Evolutionary conservation across 768 basidiomycete species (phyloP), one percentile per base, ranked within the genome.

Genomic region (Naganishia friedmannii): DNA sequence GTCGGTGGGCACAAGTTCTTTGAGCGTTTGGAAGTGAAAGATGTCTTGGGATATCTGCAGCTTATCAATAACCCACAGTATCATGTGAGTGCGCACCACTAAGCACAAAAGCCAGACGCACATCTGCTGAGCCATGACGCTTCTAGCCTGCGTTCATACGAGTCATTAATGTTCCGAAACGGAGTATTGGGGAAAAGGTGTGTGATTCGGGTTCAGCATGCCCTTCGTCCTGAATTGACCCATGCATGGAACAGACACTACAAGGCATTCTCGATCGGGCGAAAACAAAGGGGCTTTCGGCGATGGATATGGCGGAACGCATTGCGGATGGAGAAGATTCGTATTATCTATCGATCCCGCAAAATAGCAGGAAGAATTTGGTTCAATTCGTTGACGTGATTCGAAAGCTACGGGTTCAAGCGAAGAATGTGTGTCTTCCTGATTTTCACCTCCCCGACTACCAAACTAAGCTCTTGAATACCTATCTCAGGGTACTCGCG

Each of bases 1-100:
- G 84, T 93, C 1, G 88, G 87, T 26, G 91, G 91, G 0, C 89
- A 90, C 76, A 90, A 88, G 76, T 93, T 93, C 84, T 93, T 93
- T 74, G 90, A 93, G 73, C 87, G 91, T 21, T 77, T 87, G 75
- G 92, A 93, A 65, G 86, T 93, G 76, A 92, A 92, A 82, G 90
- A 92, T 79, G 67, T 92, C 13, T 81, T 93, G 32, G 88, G 89
- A 1, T 93, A 93, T 76, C 83, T 94, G 3, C 92, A 93, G 77
- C 83, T 94, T 3, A 83, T 89, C 1, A 91, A 92, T 73, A 93
- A 93, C 57, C 78, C 77, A 7, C 74, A 75, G 60, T 82, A 80
- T 48, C 73, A 74, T 7, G 78, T 78, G 37, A 75, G 77, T 29
- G 21, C 46, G 26, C 28, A 46, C n/a, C 4, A 10, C 42, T n/a